phyloP scores from a whole-genome alignment of 2,329 filamentous ascomycete genomes.

The Colletotrichum lini region DNA sequence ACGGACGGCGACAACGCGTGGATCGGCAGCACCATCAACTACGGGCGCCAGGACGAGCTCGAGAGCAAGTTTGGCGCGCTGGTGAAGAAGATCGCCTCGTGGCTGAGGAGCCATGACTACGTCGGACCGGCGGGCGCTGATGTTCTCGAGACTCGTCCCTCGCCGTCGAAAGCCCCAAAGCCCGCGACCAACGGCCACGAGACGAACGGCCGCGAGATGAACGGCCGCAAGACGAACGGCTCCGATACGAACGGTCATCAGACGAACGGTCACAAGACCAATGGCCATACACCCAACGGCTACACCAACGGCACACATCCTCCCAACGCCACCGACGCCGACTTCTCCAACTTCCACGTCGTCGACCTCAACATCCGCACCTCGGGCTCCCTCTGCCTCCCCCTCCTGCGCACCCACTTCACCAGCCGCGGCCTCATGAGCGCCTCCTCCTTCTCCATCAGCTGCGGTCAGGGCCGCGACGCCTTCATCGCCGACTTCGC shows the following conservation, averaged over 20 bases:
- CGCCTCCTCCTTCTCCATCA: conserved; percentile 50
- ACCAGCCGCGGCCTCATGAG: conserved; percentile 46
- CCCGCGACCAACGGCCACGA: conserved; percentile 23
- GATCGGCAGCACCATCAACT: conserved; percentile 53
- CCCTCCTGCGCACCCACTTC: conserved; percentile 50
- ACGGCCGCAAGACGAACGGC: background rate
- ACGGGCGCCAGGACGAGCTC: conserved; percentile 49
- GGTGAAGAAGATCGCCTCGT: conserved; percentile 45
- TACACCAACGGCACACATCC: too few species aligned
- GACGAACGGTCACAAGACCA: conserved; percentile 28
- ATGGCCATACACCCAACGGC: background rate
- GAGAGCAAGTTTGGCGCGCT: conserved; percentile 47
- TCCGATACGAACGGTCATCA: background rate
- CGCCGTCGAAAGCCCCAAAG: conserved; percentile 15
- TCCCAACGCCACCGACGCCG: background rate
- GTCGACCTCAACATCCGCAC: conserved; percentile 54
- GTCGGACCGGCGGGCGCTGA: conserved; percentile 53
- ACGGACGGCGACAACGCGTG: conserved; percentile 50
- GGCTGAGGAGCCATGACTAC: conserved; percentile 50
- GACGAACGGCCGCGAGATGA: conserved; percentile 30
- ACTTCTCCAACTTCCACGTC: conserved; percentile 45
- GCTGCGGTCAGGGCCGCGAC: conserved; percentile 42
- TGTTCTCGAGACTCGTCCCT: conserved; percentile 48
- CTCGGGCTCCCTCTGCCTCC: conserved; percentile 50
- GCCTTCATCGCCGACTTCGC: conserved; percentile 48